Evolutionary conservation across 2,329 filamentous ascomycete species (phyloP).

Genomic region (Blastomyces parvus): DNA sequence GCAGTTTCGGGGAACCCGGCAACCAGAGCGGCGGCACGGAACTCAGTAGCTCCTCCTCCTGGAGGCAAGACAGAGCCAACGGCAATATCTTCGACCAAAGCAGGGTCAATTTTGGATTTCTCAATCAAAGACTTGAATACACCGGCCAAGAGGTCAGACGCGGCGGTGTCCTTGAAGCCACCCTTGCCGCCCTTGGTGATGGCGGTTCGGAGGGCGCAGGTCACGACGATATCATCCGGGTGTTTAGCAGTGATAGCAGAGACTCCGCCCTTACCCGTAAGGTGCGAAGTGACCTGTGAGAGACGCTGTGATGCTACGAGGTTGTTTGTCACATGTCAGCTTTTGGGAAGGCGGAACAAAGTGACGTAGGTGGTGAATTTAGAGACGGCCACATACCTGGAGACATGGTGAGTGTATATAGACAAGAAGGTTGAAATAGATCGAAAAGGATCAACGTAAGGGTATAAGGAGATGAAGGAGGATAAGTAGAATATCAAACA

Average conservation of each 20-base stretch:
- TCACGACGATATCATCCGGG: conserved; percentile 72
- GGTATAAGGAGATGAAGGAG: conserved; percentile 8
- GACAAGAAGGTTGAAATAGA: neutral
- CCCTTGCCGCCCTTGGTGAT: conserved; percentile 91
- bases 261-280: conserved; percentile 34
- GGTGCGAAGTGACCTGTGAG: conserved; percentile 49
- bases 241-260: conserved; percentile 38
- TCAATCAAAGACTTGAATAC: conserved; percentile 72
- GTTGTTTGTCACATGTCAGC: conserved; percentile 18
- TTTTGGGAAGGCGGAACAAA: neutral
- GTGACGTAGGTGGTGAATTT: conserved; percentile 9
- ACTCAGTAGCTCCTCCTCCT: conserved; percentile 91
- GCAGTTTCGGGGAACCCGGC: conserved; percentile 82
- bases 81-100: conserved; percentile 80
- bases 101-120: conserved; percentile 80
- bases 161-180: conserved; percentile 87
- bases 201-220: conserved; percentile 79
- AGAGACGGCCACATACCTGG: conserved; percentile 26
- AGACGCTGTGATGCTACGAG: conserved; percentile 48
- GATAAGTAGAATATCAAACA: neutral
- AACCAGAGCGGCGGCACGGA: conserved; percentile 80
- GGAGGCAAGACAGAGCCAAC: conserved; percentile 87
- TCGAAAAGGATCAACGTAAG: neutral
- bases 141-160: conserved; percentile 74
- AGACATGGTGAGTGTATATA: conserved; percentile 32